These are phyloP conservation scores for Podaxis rugospora DNA, from an alignment of 768 basidiomycete species.

Conservation along the genomic window DNA sequence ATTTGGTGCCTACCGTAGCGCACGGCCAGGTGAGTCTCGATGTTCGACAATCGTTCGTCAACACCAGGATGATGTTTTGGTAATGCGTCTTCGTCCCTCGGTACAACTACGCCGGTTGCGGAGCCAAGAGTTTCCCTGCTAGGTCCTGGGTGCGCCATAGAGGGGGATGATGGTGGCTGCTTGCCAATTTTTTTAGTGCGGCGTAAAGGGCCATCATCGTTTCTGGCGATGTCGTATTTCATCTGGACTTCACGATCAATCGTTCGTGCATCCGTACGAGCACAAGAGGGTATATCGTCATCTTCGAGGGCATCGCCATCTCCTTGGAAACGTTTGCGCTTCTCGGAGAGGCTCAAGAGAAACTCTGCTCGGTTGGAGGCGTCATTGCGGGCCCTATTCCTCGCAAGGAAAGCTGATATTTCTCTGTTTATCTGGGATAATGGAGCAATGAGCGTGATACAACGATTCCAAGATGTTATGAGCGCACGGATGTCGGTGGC, in stretches of 20 bases:
- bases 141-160: conserved; percentile 1
- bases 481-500: conserved; percentile 57
- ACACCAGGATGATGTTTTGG: conserved; percentile 51
- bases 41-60: conserved; percentile 57
- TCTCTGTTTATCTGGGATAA: conserved; percentile 55
- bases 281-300: conserved; percentile 47
- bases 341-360: conserved; percentile 53
- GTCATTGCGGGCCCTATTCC: conserved; percentile 68
- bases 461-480: not conserved
- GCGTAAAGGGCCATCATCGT: conserved; percentile 69
- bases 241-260: conserved; percentile 75
- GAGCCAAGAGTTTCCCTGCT: not conserved
- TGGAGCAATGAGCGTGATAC: not conserved
- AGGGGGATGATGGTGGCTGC: conserved; percentile 7
- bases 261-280: conserved; percentile 67
- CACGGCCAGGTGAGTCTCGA: conserved; percentile 70
- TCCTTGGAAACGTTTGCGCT: conserved; percentile 39
- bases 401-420: conserved; percentile 68
- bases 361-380: conserved; percentile 78
- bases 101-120: not conserved
- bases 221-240: conserved; percentile 86
- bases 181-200: conserved; percentile 42
- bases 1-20: conserved; percentile 54
- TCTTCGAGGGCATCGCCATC: conserved; percentile 17
- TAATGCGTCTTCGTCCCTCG: conserved; percentile 9